Evolutionary conservation across 2,329 filamentous ascomycete species (phyloP), one percentile per base, ranked within the genome.

Genomic region (Xylariaceae sp.): DNA sequence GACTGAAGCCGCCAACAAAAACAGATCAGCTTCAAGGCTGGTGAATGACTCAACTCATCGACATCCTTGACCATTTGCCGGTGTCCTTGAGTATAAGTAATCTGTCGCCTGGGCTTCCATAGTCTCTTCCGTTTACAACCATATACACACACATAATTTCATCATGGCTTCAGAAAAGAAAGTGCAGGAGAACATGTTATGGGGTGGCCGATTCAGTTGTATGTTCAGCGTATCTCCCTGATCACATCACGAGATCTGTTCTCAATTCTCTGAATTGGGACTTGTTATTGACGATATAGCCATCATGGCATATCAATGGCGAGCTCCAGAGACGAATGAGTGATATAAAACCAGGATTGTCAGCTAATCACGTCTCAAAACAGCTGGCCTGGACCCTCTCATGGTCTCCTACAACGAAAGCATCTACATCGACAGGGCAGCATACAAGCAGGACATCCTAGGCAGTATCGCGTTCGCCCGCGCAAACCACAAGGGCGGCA

Each of bases 351-450:
- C n/a, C 13, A 45, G 4, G 47, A 49, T 23, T 15, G 47, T 11
- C 4, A 18, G 47, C 47, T 49, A 39, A 51, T 11, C 11, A 10
- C 39, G 48, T 39, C 18, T 41, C 49, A n/a, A 35, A 53, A 60
- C 68, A 88, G 89, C 90, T 78, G 88, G 85, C 67, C 84, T 93
- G 66, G 90, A 95, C 75, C 89, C 90, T 57, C 82, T 95, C 55
- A 96, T 96, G 90, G 82, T 86, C 62, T 81, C 88, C 65, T 96
- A 93, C 80, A 96, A 96, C 74, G 86, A 88, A 69, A 89, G 84
- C 58, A 88, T 96, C 67, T 85, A 85, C 72, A 92, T 88, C 75
- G 90, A 96, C 75, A 85, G 86, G 65, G 80, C 81, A 56, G 86
- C 95, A 69, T 90, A 90, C 77, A 85, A 85, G 62, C 84, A 94